Conservation (phyloP, 2,329 filamentous ascomycete species). For the Colletotrichum salicis region DNA sequence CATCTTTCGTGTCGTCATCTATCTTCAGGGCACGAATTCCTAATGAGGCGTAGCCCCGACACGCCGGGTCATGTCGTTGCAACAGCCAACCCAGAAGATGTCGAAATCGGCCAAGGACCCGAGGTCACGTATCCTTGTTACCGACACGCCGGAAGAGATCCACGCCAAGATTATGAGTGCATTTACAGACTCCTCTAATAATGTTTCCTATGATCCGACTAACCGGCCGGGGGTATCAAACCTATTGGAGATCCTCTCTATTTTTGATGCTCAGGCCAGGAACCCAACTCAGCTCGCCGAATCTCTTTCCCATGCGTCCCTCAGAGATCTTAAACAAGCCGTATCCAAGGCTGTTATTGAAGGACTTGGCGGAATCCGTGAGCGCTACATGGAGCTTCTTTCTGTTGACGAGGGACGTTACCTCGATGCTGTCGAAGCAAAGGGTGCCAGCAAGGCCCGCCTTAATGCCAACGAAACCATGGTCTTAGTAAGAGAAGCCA, state of each 20-base stretch:
- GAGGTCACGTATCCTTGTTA: constrained; percentile 84
- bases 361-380: constrained; percentile 65
- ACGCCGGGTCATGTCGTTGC: constrained; percentile 90
- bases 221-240: constrained; percentile 86
- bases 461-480: constrained; percentile 70
- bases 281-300: constrained; percentile 53
- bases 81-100: constrained; percentile 85
- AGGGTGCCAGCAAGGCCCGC: constrained; percentile 71
- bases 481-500: constrained; percentile 60
- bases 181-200: constrained; percentile 76
- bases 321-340: constrained; percentile 57
- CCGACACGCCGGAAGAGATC: constrained; percentile 74
- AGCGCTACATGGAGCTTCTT: constrained; percentile 65
- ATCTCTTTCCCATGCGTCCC: constrained; percentile 49
- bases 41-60: constrained; percentile 68
- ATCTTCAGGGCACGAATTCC: neutral
- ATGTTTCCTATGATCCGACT: constrained; percentile 77
- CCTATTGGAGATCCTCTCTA: constrained; percentile 81
- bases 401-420: constrained; percentile 57
- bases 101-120: constrained; percentile 84
- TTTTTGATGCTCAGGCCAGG: constrained; percentile 64
- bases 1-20: neutral
- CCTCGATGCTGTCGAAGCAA: constrained; percentile 66
- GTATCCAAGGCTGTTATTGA: constrained; percentile 68
- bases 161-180: constrained; percentile 76